phyloP scores from a whole-genome alignment of 805 yeast species.

The Myxozyma sirexii region DNA sequence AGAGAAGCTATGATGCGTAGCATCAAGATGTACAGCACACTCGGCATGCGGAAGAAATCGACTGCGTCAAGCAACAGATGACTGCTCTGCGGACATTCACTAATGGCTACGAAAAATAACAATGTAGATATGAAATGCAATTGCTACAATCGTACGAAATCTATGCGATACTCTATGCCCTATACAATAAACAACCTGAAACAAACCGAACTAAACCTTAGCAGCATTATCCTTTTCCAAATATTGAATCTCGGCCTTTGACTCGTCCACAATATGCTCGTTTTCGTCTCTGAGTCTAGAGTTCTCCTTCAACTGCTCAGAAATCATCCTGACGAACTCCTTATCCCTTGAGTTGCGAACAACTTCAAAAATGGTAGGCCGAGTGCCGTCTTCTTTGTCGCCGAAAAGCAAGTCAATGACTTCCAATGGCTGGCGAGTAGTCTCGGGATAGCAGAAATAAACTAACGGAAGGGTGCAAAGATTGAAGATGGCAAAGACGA shows the following conservation, averaged over 20 bases:
- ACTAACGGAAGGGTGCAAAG: constrained; percentile 50
- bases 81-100: too few relatives aligned
- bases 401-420: constrained; percentile 37
- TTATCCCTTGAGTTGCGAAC: constrained; percentile 11
- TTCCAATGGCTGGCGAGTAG: constrained; percentile 60
- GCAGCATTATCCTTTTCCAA: constrained; percentile 4
- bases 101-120: too few relatives aligned
- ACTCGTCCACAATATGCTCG: constrained; percentile 14
- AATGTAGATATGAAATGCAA: too few relatives aligned
- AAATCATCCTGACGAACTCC: constrained; percentile 8
- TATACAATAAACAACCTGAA: neutral
- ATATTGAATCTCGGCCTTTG: constrained; percentile 10
- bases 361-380: constrained; percentile 25
- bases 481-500: constrained; percentile 60
- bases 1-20: too few relatives aligned
- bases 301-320: constrained; percentile 11
- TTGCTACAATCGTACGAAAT: too few relatives aligned
- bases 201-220: neutral
- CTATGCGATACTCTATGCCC: too few relatives aligned
- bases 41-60: too few relatives aligned
- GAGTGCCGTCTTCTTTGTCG: constrained; percentile 22
- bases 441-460: constrained; percentile 60
- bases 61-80: too few relatives aligned
- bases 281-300: constrained; percentile 11
- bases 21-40: too few relatives aligned